Conservation (phyloP, 176 grass and related monocot species). For the Juncus inflexus region DNA sequence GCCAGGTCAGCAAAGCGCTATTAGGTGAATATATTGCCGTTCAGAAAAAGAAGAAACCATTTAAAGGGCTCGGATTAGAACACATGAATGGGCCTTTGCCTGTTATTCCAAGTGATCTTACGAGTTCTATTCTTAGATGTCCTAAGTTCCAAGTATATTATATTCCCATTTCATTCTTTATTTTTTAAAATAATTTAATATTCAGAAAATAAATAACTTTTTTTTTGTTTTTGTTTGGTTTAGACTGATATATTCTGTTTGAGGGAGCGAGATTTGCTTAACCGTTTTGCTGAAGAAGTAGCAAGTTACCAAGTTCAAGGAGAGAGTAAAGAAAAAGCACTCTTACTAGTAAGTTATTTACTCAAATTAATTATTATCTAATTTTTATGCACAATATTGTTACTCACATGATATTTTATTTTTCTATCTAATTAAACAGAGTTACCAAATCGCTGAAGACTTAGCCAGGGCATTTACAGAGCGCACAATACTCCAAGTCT, state of each 20-base stretch:
- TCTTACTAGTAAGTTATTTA: constrained; percentile 64
- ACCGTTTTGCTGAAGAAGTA: constrained; percentile 58
- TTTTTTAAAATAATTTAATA: not conserved
- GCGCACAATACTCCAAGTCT: constrained; percentile 63
- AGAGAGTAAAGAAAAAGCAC: constrained; percentile 66
- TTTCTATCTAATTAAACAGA: constrained; percentile 32
- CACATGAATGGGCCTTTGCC: constrained; percentile 77
- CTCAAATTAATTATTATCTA: not conserved
- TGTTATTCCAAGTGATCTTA: constrained; percentile 63
- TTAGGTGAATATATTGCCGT: constrained; percentile 63
- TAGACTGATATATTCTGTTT: constrained; percentile 82
- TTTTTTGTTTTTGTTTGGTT: constrained; percentile 9
- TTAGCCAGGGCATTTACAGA: constrained; percentile 90
- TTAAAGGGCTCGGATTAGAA: constrained; percentile 75
- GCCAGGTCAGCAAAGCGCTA: constrained; percentile 93
- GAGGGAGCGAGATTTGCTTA: constrained; percentile 80
- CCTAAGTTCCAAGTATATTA: constrained; percentile 77
- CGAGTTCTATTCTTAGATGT: constrained; percentile 60
- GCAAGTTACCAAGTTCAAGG: constrained; percentile 52
- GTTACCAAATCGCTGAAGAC: constrained; percentile 87
- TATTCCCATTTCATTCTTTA: not conserved
- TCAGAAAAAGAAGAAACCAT: constrained; percentile 62
- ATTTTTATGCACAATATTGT: constrained; percentile 12
- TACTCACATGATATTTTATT: constrained; percentile 8
- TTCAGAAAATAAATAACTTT: not conserved